Percentiles rank a stretch among this genome's conserved stretches.
Conservation (phyloP, 176 grass and related monocot species). For the Zizania latifolia region DNA sequence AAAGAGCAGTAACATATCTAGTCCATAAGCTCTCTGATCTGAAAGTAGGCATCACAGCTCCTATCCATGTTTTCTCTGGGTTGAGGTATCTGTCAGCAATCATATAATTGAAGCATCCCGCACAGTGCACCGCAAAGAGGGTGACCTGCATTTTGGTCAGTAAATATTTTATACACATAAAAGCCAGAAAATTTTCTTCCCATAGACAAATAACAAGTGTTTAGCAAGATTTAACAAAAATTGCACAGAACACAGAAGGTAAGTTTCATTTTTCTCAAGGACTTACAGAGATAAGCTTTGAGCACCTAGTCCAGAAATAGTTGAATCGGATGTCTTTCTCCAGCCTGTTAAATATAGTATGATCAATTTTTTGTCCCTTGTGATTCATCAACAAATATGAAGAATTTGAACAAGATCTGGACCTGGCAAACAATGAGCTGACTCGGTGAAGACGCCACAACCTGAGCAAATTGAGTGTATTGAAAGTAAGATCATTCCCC, state of each 20-base stretch:
- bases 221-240: neutral
- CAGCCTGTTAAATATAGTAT: slow-evolving; percentile 58
- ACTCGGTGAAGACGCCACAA: slow-evolving; percentile 84
- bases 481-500: slow-evolving; percentile 57
- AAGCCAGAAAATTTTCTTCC: slow-evolving; percentile 8
- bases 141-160: slow-evolving; percentile 72
- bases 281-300: slow-evolving; percentile 87
- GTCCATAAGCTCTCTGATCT: slow-evolving; percentile 73
- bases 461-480: slow-evolving; percentile 75
- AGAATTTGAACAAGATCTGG: slow-evolving; percentile 25
- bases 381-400: slow-evolving; percentile 19
- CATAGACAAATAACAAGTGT: neutral
- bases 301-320: slow-evolving; percentile 98
- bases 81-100: slow-evolving; percentile 91
- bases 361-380: slow-evolving; percentile 18
- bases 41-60: slow-evolving; percentile 82
- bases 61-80: slow-evolving; percentile 91
- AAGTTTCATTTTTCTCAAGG: slow-evolving; percentile 14
- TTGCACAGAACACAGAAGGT: neutral
- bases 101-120: slow-evolving; percentile 94
- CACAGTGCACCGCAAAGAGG: slow-evolving; percentile 85
- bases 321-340: slow-evolving; percentile 99
- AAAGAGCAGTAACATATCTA: slow-evolving; percentile 87
- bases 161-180: slow-evolving; percentile 7
- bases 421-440: slow-evolving; percentile 88